Evolutionary conservation across 805 yeast species (phyloP), one percentile per base, ranked within the genome.

Genomic region (Lachancea fermentati): DNA sequence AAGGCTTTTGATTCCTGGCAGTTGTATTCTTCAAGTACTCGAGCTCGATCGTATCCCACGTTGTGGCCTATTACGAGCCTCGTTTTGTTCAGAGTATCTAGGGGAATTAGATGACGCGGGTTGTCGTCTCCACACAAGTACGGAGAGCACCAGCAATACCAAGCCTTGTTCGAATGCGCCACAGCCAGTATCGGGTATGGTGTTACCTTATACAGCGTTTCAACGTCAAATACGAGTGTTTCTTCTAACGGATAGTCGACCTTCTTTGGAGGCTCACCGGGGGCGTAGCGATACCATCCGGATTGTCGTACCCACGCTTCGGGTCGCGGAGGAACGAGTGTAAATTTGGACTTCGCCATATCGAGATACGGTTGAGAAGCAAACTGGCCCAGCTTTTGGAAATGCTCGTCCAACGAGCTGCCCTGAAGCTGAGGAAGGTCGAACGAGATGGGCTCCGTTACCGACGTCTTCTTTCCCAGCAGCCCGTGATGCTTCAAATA

Each of bases 81-180:
- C 5, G 73, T 69, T 6, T 55, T 32, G 2, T 57, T 56, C 9
- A 60, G 58, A 0, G 79, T 68, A 46, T 85, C 78, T 57, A 91
- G 57, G 0, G 97, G 96, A 0, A 94, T 77, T 39, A 94, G 62
- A 50, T 87, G 95, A 22, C 80, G 73, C 14, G 64, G 54, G 2
- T 59, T 50, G 4, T 67, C 64, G 11, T 31, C 28, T 5, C 42
- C 43, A 1, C 83, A 71, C 15, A 93, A 59, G 57, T 73, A 79
- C 0, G 99, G 98, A 0, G 96, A 87, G 6, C 87, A 79, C 99
- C 99, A 93, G 0, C 81, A 79, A 55, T 89, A 93, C 95, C 97
- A 88, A 0, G 96, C 95, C 7, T 72, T 67, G 0, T 70, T 58
- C 0, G 96, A 78, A 2, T 72, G 79, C 8, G 96, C 95, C 0